These are phyloP conservation scores for Marasmius oreades DNA, from an alignment of 1,284 basidiomycete genomes.

Conservation along the genomic window DNA sequence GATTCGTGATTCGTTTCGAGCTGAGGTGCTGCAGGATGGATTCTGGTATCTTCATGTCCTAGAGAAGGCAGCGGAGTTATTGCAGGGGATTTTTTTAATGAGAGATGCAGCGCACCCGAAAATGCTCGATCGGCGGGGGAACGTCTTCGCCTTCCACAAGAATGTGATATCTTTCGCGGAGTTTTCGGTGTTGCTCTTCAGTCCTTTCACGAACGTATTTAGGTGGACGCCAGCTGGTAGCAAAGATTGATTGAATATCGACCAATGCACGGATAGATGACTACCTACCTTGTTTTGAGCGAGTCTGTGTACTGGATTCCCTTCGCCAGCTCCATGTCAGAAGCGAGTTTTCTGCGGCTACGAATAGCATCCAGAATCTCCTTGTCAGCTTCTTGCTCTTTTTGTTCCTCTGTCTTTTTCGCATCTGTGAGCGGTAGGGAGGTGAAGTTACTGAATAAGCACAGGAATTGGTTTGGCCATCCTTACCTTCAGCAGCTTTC, in stretches of 20 bases:
- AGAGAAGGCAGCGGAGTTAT: constrained; percentile 7
- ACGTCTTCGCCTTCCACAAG: constrained; percentile 88
- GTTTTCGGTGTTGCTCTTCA: constrained; percentile 64
- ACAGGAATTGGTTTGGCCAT: constrained; percentile 9
- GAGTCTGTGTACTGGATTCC: constrained; percentile 91
- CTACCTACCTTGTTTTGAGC: constrained; percentile 72
- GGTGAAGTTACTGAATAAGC: constrained; percentile 10
- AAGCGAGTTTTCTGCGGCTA: constrained; percentile 85
- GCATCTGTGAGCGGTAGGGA: constrained; percentile 53
- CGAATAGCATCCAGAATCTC: constrained; percentile 91
- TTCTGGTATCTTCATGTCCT: constrained; percentile 98
- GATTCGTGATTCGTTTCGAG: constrained; percentile 80
- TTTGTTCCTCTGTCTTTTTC: constrained; percentile 80
- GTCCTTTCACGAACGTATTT: constrained; percentile 74
- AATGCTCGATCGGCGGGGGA: constrained; percentile 93
- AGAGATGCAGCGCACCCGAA: constrained; percentile 54
- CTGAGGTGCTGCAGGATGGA: constrained; percentile 81
- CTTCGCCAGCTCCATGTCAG: constrained; percentile 89
- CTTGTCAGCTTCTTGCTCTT: constrained; percentile 84
- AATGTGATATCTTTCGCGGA: constrained; percentile 92
- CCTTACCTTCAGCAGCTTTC: constrained; percentile 77
- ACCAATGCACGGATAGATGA: background rate
- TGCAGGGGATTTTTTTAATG: background rate
- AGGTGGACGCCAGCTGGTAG: constrained; percentile 81
- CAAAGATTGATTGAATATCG: constrained; percentile 5